A percentile compares a stretch with the other conserved stretches of the same genome.
phyloP scores from a whole-genome alignment of 495 filamentous ascomycete species.

The Hyaloscypha finlandica region DNA sequence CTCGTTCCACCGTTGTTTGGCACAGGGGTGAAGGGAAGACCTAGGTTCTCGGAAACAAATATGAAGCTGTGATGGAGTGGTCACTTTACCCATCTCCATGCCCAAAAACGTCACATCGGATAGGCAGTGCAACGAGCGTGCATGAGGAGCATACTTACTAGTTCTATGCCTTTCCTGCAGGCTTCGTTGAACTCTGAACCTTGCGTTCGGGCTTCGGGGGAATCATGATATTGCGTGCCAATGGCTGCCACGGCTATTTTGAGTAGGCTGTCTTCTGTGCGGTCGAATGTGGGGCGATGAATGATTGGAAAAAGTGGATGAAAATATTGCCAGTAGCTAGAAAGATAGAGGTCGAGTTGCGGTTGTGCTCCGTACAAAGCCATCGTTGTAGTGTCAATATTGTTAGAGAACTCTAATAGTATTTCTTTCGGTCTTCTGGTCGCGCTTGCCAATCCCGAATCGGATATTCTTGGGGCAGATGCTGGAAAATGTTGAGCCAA shows the following conservation, averaged over 20 bases:
- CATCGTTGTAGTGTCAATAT: constrained; percentile 1
- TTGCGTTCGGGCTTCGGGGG: constrained; percentile 24
- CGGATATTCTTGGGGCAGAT: constrained; percentile 22
- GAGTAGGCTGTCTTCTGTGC: constrained; percentile 21
- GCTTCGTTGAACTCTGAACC: constrained; percentile 27
- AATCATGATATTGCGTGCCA: constrained; percentile 32
- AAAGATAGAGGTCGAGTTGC: constrained; percentile 28
- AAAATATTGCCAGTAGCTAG: constrained; percentile 28
- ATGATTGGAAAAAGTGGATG: constrained; percentile 29
- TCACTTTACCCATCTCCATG: too few species aligned
- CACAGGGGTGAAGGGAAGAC: too few species aligned
- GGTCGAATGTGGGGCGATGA: constrained; percentile 30
- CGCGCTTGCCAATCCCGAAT: constrained; percentile 18
- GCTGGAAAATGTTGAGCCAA: constrained; percentile 32
- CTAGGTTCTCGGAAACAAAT: too few species aligned
- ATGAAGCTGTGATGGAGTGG: too few species aligned
- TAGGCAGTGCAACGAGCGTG: neutral
- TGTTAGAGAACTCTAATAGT: neutral
- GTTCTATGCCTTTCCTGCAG: constrained; percentile 25
- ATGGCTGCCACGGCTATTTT: constrained; percentile 30
- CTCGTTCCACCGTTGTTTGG: neutral
- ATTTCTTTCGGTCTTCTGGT: constrained; percentile 10
- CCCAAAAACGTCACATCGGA: too few species aligned
- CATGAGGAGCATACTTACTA: constrained; percentile 19
- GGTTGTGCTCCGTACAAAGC: constrained; percentile 7